Conservation (phyloP, 1,284 basidiomycete species). For the Wolfiporia cocos region DNA sequence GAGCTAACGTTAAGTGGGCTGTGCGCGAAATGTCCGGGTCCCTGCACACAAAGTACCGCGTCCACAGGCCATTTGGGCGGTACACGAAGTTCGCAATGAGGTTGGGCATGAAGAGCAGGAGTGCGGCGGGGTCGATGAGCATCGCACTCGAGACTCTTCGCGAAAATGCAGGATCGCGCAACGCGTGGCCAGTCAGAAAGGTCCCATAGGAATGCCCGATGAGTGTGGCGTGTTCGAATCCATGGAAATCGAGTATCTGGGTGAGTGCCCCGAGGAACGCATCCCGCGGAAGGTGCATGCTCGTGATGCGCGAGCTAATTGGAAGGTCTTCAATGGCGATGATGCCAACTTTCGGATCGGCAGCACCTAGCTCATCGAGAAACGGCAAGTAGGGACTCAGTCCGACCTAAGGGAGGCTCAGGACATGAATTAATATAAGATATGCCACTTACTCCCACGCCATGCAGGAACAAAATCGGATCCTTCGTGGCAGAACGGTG, state of each 20-base stretch:
- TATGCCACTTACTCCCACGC: conserved; percentile 42
- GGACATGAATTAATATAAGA: no score
- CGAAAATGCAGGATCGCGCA: conserved; percentile 21
- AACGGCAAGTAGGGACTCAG: conserved; percentile 32
- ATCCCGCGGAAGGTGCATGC: conserved; percentile 28
- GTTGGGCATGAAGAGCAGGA: conserved; percentile 46
- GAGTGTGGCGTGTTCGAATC: conserved; percentile 33
- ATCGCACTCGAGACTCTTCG: conserved; percentile 31
- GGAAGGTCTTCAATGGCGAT: conserved; percentile 44
- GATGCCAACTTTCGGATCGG: conserved; percentile 37
- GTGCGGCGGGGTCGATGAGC: conserved; percentile 50
- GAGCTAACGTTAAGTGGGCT: conserved; percentile 47
- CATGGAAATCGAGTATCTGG: conserved; percentile 33
- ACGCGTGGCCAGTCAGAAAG: conserved; percentile 36
- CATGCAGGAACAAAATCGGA: conserved; percentile 52
- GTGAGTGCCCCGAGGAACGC: conserved; percentile 26
- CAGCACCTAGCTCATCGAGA: conserved; percentile 30
- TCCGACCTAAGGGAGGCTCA: background rate
- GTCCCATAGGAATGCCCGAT: conserved; percentile 52
- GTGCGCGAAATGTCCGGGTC: conserved; percentile 50
- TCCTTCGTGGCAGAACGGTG: conserved; percentile 33
- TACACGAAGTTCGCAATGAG: conserved; percentile 56
- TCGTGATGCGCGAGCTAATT: conserved; percentile 46
- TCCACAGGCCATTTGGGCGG: conserved; percentile 49
- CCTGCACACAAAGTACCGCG: conserved; percentile 52